These are phyloP conservation scores for Penicillium sp. DNA, from an alignment of 2,329 filamentous ascomycete species.

Conservation along the genomic window DNA sequence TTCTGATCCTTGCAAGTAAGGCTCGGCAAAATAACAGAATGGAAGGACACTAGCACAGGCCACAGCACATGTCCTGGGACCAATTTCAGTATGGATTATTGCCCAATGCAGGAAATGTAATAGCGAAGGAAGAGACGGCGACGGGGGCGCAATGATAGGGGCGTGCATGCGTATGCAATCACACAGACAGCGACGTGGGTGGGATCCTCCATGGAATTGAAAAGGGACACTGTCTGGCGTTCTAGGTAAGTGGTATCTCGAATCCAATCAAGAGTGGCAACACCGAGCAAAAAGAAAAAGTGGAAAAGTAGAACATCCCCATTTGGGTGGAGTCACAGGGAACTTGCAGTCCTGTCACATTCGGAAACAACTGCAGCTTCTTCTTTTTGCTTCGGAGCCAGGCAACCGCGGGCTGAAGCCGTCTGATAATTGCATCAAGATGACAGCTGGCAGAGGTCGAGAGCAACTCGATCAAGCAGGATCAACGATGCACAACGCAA, in stretches of 20 bases:
- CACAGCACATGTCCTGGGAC: conserved; percentile 28
- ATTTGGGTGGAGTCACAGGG: conserved; percentile 23
- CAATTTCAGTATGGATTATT: conserved; percentile 20
- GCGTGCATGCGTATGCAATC: conserved; percentile 26
- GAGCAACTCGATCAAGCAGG: conserved; percentile 36
- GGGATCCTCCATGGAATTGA: conserved; percentile 11
- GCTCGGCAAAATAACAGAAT: conserved; percentile 19
- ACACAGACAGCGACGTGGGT: conserved; percentile 25
- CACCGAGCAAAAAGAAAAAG: conserved; percentile 10
- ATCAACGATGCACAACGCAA: conserved; percentile 36
- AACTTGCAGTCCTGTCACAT: conserved; percentile 25
- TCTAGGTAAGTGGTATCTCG: conserved; percentile 19
- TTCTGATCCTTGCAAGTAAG: conserved; percentile 22
- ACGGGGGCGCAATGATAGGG: conserved; percentile 13
- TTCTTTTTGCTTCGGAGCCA: conserved; percentile 27
- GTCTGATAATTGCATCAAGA: conserved; percentile 34
- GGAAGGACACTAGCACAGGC: conserved; percentile 21
- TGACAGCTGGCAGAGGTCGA: conserved; percentile 42
- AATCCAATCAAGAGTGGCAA: conserved; percentile 23
- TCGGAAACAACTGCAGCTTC: conserved; percentile 24
- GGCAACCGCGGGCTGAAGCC: conserved; percentile 29
- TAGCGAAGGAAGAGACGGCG: conserved; percentile 8
- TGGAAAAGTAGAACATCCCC: conserved; percentile 14
- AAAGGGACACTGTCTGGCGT: conserved; percentile 15
- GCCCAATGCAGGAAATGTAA: conserved; percentile 19